Base-by-base conservation (phyloP, 257 asterid genomes). In the Lycium barbarum region DNA sequence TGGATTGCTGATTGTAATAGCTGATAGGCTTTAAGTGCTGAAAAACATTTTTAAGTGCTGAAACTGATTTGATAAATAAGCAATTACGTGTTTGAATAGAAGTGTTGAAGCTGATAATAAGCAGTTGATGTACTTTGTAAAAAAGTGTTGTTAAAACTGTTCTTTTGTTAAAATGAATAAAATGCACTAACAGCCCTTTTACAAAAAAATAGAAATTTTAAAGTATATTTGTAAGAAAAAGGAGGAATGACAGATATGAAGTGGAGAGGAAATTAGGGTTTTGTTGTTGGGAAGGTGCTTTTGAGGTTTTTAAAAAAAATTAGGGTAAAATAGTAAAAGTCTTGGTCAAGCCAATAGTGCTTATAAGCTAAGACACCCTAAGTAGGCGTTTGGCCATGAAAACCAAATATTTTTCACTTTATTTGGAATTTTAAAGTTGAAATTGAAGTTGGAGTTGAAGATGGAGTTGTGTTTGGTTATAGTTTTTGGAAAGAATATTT, bases 141-240 rank as follows among this genome's bases (percentile, higher is more conserved):
- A 22, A 57, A 63, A 10, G 3, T 22, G 71, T 22, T 47, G 72
- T 65, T 65, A 26, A 2, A 65, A 65, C 6, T 65, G 43, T 65
- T 65, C 40, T 65, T 65, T 65, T 65, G 45, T 33, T 65, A 33
- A 65, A 67, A 67, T 67, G 74, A 36, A 47, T 14, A 67, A 67
- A 66, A 13, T 14, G 36, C 74, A 20, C 13, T 67, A 36, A 9
- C 49, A 36, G 14, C 33, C 33, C 7, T 67, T 35, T 18, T 35
- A 15, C 22, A 67, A 67, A 0, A 35, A 67, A 17, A 12, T 35
- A 67, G 49, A 67, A 67, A 67, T 67, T 9, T 67, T 13, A 0
- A 26, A 36, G 26, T 67, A 14, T 67, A 36, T 35, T 67, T 67
- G 49, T 67, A 67, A 67, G 74, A 35, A 36, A 67, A 14, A 35